Base-by-base conservation (phyloP, 108 stramenopile genomes). In the Cyclotella distinguenda region DNA sequence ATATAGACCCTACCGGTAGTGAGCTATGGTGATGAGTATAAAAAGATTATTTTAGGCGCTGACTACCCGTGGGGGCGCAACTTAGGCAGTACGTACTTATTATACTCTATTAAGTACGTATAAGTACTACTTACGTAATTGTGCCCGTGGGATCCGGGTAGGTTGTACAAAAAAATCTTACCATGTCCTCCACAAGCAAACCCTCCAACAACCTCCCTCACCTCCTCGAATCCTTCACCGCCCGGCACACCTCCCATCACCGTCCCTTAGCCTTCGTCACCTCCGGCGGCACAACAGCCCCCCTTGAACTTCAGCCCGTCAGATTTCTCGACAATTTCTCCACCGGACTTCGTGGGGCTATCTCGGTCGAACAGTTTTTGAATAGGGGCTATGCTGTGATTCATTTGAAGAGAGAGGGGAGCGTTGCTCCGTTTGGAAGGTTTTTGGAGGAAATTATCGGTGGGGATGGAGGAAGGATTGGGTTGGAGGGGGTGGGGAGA, bases 291-390 rank as follows among this genome's bases (percentile, higher is more conserved):
- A 95, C 94, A 0, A 76, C 85, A 18, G 83, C 86, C 16, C 85
- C 86, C 52, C 80, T 98, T 64, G 98, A 98, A 82, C 40, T 74
- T 28, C 84, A 92, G 58, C 78, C 72, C 11, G 96, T 98, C 9
- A 83, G 98, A 16, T 95, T 77, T 65, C 64, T 98, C 46, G 98
- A 98, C 46, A 98, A 98, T 70, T 98, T 98, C 79, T 89, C 87
- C 60, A 95, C 96, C 1, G 98, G 98, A 7, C 55, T 71, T 1
- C 76, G 97, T n/a, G 97, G 97, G 7, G 96, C 96, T 0, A 55
- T 80, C 7, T 79, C 92, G 1, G 94, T 95, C 5, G 97, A 98
- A 79, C 79, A 92, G 60, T 95, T 97, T 54, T 53, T 94, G 23
- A 55, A 74, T 45, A 52, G 86, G 52, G 97, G 95, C 8, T 96